Conservation (phyloP, 208 protist genomes). For the Zelonia costaricensis region DNA sequence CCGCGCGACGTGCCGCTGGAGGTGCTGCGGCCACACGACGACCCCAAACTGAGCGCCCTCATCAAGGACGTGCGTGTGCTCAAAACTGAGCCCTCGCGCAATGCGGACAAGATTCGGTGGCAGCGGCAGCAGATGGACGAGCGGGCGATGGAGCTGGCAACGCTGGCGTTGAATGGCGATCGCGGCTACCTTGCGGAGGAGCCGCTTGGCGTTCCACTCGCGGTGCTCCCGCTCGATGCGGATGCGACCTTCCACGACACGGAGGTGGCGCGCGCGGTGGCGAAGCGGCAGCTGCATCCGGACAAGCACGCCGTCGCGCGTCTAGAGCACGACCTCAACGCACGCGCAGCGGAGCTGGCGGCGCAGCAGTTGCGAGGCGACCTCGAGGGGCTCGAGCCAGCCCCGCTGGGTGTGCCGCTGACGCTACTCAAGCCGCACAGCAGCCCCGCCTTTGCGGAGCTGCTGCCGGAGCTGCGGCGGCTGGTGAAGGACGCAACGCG, state of each 20-base stretch:
- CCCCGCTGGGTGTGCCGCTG: slow-evolving; percentile 71
- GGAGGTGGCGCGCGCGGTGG: slow-evolving; percentile 59
- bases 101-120: slow-evolving; percentile 53
- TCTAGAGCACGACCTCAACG: slow-evolving; percentile 59
- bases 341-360: slow-evolving; percentile 56
- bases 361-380: slow-evolving; percentile 54
- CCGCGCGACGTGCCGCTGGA: slow-evolving; percentile 59
- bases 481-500: slow-evolving; percentile 55
- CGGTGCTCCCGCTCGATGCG: slow-evolving; percentile 55
- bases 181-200: slow-evolving; percentile 43
- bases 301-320: slow-evolving; percentile 25
- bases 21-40: slow-evolving; percentile 60
- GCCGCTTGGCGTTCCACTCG: slow-evolving; percentile 57
- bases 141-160: slow-evolving; percentile 50
- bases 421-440: slow-evolving; percentile 61
- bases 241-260: slow-evolving; percentile 53
- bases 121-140: slow-evolving; percentile 57
- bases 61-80: slow-evolving; percentile 55
- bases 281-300: slow-evolving; percentile 31
- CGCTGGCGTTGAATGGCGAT: slow-evolving; percentile 41
- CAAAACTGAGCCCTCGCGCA: slow-evolving; percentile 51
- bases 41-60: slow-evolving; percentile 40
- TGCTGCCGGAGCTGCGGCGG: slow-evolving; percentile 63
- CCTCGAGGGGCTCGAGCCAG: slow-evolving; percentile 43
- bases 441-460: slow-evolving; percentile 41